Evolutionary conservation across 1,284 basidiomycete genomes (phyloP).

Genomic region (Lentinus polychrous): DNA sequence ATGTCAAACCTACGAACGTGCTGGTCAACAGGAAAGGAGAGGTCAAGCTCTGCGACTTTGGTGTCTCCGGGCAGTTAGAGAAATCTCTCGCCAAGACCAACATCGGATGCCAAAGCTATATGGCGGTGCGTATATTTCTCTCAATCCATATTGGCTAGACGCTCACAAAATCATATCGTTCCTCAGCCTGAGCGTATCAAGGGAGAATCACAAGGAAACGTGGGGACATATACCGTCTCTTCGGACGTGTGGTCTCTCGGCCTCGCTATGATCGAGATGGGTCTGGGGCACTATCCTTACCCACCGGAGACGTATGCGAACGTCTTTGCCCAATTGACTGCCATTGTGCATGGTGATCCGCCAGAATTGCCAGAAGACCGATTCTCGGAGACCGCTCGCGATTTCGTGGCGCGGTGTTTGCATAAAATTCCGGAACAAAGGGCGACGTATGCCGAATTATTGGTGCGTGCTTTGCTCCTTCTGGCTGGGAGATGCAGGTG

Average conservation of each 20-base stretch:
- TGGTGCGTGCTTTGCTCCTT: slow-evolving; percentile 36
- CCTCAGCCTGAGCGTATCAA: slow-evolving; percentile 88
- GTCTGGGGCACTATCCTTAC: slow-evolving; percentile 90
- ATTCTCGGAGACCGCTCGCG: slow-evolving; percentile 44
- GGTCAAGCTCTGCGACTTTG: slow-evolving; percentile 96
- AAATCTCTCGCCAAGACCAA: slow-evolving; percentile 97
- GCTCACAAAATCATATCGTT: background rate
- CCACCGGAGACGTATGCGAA: slow-evolving; percentile 98
- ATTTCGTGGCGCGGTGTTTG: slow-evolving; percentile 61
- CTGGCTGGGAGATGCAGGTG: background rate
- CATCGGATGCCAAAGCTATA: slow-evolving; percentile 98
- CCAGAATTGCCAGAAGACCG: slow-evolving; percentile 67
- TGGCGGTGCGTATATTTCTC: slow-evolving; percentile 66
- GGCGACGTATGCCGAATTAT: slow-evolving; percentile 80
- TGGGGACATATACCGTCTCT: slow-evolving; percentile 91
- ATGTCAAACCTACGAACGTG: slow-evolving; percentile 97
- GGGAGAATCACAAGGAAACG: slow-evolving; percentile 83
- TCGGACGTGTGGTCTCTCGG: slow-evolving; percentile 99
- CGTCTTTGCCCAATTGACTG: slow-evolving; percentile 93
- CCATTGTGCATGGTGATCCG: slow-evolving; percentile 92
- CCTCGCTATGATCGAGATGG: slow-evolving; percentile 90
- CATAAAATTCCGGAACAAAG: slow-evolving; percentile 73
- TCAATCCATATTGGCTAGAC: background rate
- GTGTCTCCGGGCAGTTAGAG: slow-evolving; percentile 95
- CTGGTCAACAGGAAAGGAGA: slow-evolving; percentile 86